Base-by-base conservation (phyloP, 305 asterid species). In the Solanum aculeatissimum region DNA sequence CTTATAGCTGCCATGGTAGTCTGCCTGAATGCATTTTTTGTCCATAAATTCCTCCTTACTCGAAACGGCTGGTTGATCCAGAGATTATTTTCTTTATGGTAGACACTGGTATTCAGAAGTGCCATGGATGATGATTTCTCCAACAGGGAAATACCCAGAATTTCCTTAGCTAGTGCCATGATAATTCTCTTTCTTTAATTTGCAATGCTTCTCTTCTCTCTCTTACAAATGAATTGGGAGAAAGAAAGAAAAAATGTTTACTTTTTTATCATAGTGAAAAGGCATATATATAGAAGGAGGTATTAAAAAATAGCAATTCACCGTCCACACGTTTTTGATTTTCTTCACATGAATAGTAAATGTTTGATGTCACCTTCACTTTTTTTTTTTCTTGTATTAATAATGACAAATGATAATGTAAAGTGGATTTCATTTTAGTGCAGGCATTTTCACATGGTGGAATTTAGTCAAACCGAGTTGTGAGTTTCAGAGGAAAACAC, bases 151-250 rank as follows among this genome's bases (percentile, higher is more conserved):
- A 85, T 80, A 45, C 97, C 93, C 97, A 93, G 83, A 14, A 95
- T 80, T 72, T 95, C 97, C 87, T 91, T 93, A 32, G 86, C 88
- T 55, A 96, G 85, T 29, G 98, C 95, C 99, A 96, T 96, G 49
- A 83, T 53, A n/a, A 60, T 80, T 40, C 84, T 27, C 54, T 1
- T 4, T 25, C 81, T 47, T 25, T 18, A 47, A 16, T 27, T 75
- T 25, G n/a, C 29, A 23, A 79, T 38, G 38, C 68, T 84, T 47
- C 9, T 25, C 79, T 79, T 35, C 81, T 84, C 35, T 57, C 53
- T 19, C 53, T 35, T 71, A 12, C 58, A 83, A 80, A 72, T 79
- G 72, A 15, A 53, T n/a, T 57, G 35, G 74, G 51, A 55, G 53
- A 75, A 43, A 16, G 18, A n/a, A 14, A n/a, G 9, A 47, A 6